Evolutionary conservation across 2,329 filamentous ascomycete species (phyloP), one percentile per base, ranked within the genome.

Genomic region (Sphaerulina musiva): DNA sequence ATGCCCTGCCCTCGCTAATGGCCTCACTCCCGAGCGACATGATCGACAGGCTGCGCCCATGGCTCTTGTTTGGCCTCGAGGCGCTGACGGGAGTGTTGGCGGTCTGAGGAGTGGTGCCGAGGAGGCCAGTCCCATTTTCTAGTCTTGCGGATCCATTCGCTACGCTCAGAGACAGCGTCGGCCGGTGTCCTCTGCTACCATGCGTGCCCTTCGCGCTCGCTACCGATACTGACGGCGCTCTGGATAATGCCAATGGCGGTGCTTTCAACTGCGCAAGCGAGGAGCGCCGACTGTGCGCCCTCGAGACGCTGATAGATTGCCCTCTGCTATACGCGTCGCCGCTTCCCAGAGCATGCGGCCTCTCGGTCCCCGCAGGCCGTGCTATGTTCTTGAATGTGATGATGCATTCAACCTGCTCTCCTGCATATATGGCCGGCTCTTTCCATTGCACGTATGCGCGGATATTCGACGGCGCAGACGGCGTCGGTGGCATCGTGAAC

Each of bases 401-500:
- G 62, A 85, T 90, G 74, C 93, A 97, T 74, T 91, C 88, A 68
- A 97, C 82, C 68, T 95, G 87, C 77, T 98, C 93, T 72, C 93
- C 93, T 54, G 93, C 89, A 74, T 97, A 98, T 66, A 98, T 89
- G 58, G 88, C 91, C 71, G 92, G 85, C 69, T 95, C 88, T 71
- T 89, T 86, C 87, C 92, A 98, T 75, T 86, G 85, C 72, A 98
- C 89, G 71, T 92, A 95, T 73, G 96, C 92, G 72, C 91, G 87
- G 70, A 98, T 89, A 76, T 95, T 92, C 73, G 79, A 81, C 36
- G 44, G 51, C 36, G 54, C 51, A 39, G 48, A 47, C 17, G 57
- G 52, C 36, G 50, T 38, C 41, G 57, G 57, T 41, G 58, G 51
- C 48, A 51, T 51, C 26, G 48, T 51, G 46, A 9, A 38, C 34